Evolutionary conservation across 768 basidiomycete genomes (phyloP).

Genomic region (Boletus barrowsii): DNA sequence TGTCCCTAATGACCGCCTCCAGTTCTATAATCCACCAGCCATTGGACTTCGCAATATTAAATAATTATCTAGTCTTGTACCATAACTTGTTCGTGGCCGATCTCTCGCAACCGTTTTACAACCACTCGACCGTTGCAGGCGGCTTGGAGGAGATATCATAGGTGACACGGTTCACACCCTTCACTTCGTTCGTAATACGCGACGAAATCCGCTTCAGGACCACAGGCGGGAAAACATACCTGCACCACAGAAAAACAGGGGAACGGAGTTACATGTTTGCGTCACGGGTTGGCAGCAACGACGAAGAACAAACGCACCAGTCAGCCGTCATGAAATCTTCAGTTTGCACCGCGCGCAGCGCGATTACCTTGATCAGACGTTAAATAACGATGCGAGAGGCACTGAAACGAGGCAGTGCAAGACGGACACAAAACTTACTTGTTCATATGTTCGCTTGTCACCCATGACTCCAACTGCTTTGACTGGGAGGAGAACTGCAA

Average conservation of each 20-base stretch:
- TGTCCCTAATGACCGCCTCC: not conserved
- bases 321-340: slow-evolving; percentile 99
- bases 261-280: not conserved
- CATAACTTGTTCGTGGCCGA: not conserved
- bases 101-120: slow-evolving; percentile 21
- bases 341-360: slow-evolving; percentile 91
- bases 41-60: too few species aligned
- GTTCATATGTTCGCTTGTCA: slow-evolving; percentile 94
- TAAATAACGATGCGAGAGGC: not conserved
- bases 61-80: not conserved
- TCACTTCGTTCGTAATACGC: slow-evolving; percentile 95
- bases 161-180: slow-evolving; percentile 93
- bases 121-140: slow-evolving; percentile 64
- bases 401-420: not conserved
- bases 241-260: slow-evolving; percentile 30
- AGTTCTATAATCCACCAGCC: too few species aligned
- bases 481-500: slow-evolving; percentile 93
- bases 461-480: slow-evolving; percentile 98
- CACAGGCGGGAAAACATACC: slow-evolving; percentile 94
- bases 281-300: not conserved
- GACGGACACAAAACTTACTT: slow-evolving; percentile 42
- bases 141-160: slow-evolving; percentile 98
- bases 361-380: slow-evolving; percentile 63
- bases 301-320: slow-evolving; percentile 54
- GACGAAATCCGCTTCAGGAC: slow-evolving; percentile 90